Evolutionary conservation across 2,329 filamentous ascomycete genomes (phyloP).

Genomic region (Aspergillus ochraceus): DNA sequence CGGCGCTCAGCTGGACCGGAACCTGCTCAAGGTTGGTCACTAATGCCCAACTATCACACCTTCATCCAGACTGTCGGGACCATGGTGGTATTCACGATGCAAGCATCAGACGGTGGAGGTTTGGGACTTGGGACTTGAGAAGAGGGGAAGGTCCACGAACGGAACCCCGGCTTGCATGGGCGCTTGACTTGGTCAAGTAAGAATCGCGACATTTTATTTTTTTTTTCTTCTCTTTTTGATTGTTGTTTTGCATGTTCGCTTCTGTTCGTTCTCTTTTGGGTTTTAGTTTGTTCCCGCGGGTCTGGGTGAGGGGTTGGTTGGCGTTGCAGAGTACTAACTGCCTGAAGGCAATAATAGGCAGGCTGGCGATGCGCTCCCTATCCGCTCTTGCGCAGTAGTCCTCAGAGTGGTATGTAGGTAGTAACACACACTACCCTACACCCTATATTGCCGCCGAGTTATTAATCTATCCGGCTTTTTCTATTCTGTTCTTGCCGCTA

Average conservation of each 20-base stretch:
- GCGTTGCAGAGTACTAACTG: no score
- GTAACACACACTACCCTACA: no score
- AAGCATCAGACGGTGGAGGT: constrained; percentile 14
- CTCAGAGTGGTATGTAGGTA: no score
- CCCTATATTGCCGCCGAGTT: neutral
- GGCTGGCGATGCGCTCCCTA: no score
- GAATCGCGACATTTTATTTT: neutral
- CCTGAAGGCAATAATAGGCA: neutral
- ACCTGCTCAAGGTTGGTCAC: constrained; percentile 16
- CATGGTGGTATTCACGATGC: constrained; percentile 19
- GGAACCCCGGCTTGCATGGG: neutral
- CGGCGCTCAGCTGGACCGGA: constrained; percentile 14
- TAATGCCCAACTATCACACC: constrained; percentile 28
- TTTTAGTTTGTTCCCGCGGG: neutral
- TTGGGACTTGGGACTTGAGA: neutral
- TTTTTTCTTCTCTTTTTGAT: no score
- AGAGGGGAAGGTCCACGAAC: neutral
- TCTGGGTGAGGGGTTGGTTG: neutral
- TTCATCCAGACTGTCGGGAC: constrained; percentile 28
- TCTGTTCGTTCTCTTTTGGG: neutral
- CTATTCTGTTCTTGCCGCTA: no score
- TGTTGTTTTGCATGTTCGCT: no score
- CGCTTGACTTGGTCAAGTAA: neutral
- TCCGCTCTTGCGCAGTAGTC: no score
- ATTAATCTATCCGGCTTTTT: neutral